A percentile compares a stretch with the other conserved stretches of the same genome.
phyloP scores from a whole-genome alignment of 148 eudicot genomes.

The Spergularia bocconei region DNA sequence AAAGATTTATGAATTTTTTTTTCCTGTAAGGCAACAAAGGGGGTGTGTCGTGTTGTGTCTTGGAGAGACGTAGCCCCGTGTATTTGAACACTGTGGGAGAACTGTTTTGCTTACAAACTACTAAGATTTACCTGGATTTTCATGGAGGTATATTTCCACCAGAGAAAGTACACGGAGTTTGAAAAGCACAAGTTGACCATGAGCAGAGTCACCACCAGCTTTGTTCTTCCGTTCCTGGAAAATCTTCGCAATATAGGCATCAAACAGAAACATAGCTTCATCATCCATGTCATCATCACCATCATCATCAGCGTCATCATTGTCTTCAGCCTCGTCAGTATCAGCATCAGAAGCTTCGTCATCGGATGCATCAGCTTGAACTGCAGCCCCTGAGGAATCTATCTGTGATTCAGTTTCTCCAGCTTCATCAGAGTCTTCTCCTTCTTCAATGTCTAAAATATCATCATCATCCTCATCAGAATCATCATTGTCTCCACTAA shows the following conservation, averaged over 20 bases:
- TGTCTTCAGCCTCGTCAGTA: constrained; percentile 41
- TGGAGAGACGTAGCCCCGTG: too few species aligned
- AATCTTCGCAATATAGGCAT: constrained; percentile 60
- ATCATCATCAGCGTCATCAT: constrained; percentile 61
- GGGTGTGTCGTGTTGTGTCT: too few species aligned
- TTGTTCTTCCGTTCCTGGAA: constrained; percentile 75
- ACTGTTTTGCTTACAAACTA: background rate
- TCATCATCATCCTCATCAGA: constrained; percentile 64
- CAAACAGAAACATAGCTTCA: constrained; percentile 99
- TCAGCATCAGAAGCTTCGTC: constrained; percentile 23
- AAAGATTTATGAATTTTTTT: too few species aligned
- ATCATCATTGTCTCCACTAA: constrained; percentile 51
- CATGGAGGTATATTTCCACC: constrained; percentile 83
- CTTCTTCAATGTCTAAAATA: constrained; percentile 65
- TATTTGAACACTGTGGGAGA: too few species aligned
- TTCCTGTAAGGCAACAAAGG: too few species aligned
- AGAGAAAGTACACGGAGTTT: constrained; percentile 94
- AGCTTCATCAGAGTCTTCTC: constrained; percentile 71
- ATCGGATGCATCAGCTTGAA: constrained; percentile 26
- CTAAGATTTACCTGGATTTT: constrained; percentile 68
- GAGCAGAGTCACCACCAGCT: constrained; percentile 82
- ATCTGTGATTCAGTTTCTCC: constrained; percentile 50
- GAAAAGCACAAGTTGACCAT: constrained; percentile 85
- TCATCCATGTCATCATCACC: constrained; percentile 94
- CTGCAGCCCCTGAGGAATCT: constrained; percentile 49